Conservation (phyloP, 2,329 filamentous ascomycete species). For the Biscogniauxia mediterranea region DNA sequence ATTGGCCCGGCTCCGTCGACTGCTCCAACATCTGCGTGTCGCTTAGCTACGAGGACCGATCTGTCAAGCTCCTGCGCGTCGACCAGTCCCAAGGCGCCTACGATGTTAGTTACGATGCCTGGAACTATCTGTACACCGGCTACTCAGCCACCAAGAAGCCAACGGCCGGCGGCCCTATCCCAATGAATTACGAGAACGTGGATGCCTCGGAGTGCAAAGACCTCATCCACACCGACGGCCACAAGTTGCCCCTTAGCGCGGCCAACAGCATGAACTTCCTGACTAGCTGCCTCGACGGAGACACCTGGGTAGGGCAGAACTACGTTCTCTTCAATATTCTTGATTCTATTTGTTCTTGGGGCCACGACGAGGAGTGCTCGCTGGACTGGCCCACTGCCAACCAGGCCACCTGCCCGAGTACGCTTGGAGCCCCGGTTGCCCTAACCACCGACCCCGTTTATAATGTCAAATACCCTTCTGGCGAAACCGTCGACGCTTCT, state of each 20-base stretch:
- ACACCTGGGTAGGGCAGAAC: slow-evolving; percentile 53
- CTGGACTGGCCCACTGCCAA: slow-evolving; percentile 48
- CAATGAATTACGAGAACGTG: slow-evolving; percentile 51
- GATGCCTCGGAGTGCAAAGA: slow-evolving; percentile 46
- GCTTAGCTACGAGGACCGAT: slow-evolving; percentile 47
- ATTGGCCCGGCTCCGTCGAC: slow-evolving; percentile 53
- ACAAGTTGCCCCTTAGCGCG: slow-evolving; percentile 53
- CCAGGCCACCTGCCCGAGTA: slow-evolving; percentile 50
- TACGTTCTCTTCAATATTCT: slow-evolving; percentile 53
- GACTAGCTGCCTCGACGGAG: slow-evolving; percentile 42
- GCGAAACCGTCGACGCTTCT: slow-evolving; percentile 38
- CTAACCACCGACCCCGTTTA: slow-evolving; percentile 42
- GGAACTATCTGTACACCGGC: slow-evolving; percentile 56
- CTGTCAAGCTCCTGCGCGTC: slow-evolving; percentile 56
- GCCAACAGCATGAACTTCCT: slow-evolving; percentile 58
- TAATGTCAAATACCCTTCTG: slow-evolving; percentile 53
- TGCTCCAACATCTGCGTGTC: slow-evolving; percentile 58
- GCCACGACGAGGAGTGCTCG: slow-evolving; percentile 50
- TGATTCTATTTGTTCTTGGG: slow-evolving; percentile 49
- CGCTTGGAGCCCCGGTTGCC: slow-evolving; percentile 37
- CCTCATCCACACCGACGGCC: slow-evolving; percentile 47
- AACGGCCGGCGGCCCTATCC: slow-evolving; percentile 47
- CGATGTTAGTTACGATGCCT: slow-evolving; percentile 61
- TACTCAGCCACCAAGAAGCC: slow-evolving; percentile 46
- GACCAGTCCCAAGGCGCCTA: slow-evolving; percentile 55